Evolutionary conservation across 2,329 filamentous ascomycete genomes (phyloP), one percentile per base, ranked within the genome.

Genomic region (Chaetomiaceae sp.): DNA sequence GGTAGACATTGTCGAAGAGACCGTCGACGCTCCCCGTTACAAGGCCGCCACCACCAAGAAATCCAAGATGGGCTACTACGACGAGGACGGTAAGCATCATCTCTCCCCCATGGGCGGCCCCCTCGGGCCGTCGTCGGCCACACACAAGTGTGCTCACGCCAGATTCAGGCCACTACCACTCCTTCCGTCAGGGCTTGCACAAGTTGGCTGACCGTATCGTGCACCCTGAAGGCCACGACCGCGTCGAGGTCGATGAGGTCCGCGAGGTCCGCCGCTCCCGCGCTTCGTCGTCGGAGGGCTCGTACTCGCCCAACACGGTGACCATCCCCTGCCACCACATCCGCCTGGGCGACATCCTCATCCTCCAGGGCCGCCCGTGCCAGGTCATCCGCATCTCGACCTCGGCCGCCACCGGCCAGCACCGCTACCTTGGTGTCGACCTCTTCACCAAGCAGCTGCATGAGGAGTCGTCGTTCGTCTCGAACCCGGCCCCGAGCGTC

Each of bases 341-440:
- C 79, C 94, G 94, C 79, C 89, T 97, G 68, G 94, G 94, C 75
- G 94, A 99, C 77, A 89, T 99, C 77, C 78, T 99, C 77, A 95
- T 97, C 80, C 90, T 99, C 64, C 94, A 99, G 83, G 92, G 92
- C 74, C 92, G 94, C 67, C 91, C 94, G 69, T 97, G 91, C 88
- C 94, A 99, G 84, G 92, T 99, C 75, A 99, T 99, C 82, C 92
- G 92, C 73, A 96, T 99, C 86, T 96, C 91, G 65, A 96, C 91
- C 76, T 97, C 92, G 54, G 83, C 89, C 64, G 92, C 95, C 80
- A 99, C 94, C 59, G 94, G 94, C 74, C 94, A 99, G 84, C 92
- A 99, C 87, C 89, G 94, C 72, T 99, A 97, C 84, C 89, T 99
- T 61, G 94, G 94, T 84, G 94, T 99, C 65, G 94, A 99, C 76